Evolutionary conservation across 2,329 filamentous ascomycete genomes (phyloP), one percentile per base, ranked within the genome.

Genomic region (Paracoccidioides brasiliensis): DNA sequence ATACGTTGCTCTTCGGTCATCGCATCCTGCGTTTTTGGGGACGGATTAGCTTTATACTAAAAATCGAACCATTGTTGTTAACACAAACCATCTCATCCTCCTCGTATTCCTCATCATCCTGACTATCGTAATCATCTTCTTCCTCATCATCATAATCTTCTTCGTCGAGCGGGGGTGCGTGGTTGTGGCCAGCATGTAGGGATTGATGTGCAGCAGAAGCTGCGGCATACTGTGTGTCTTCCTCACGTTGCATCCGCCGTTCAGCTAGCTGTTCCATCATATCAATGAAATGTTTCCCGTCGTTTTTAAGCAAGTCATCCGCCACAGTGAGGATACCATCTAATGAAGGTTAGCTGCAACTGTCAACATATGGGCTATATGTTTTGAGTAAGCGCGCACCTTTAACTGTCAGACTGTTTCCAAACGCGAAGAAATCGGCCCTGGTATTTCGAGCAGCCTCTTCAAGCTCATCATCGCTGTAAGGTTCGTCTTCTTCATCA

Each of bases 251-350:
- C 91, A 98, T 96, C 64, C 93, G 83, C 65, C 91, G 88, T 74
- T 98, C 93, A 41, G 93, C 93, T 64, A 98, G 80, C 74, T 97
- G 91, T 72, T 98, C 93, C 93, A 98, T 98, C 93, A 98, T 98
- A 71, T 98, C 93, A 72, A 98, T 98, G 75, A 98, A 98, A 68
- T 95, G 95, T 73, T 95, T 95, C 66, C 93, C 93, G 72, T 98
- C 93, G 73, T 98, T 98, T 73, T 97, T 97, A 60, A 98, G 81
- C 62, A 98, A 79, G 74, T 98, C 93, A 77, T 98, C 93, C 70
- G 93, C 93, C 67, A 98, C 93, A 62, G 93, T 98, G 70, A 98
- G 83, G 72, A 98, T 96, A 69, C 93, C 94, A 77, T 93, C 90
- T 77, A 65, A 60, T 63, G 69, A 69, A 37, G 35, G 61, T 61